These are phyloP conservation scores for Panaeolus cyanescens DNA, from an alignment of 768 basidiomycete genomes.

Conservation along the genomic window DNA sequence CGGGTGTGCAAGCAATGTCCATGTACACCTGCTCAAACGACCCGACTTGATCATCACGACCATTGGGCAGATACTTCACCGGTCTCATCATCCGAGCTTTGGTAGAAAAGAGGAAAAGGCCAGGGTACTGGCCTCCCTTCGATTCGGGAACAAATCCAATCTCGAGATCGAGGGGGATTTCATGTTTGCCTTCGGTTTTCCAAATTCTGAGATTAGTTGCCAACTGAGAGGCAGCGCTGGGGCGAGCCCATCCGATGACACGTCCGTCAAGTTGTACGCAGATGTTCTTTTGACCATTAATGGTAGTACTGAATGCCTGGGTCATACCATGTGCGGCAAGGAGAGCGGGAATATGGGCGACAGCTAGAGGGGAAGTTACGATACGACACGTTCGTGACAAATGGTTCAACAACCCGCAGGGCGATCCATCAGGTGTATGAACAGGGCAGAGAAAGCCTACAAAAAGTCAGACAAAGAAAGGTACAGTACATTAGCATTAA, in stretches of 20 bases:
- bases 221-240: conserved; percentile 71
- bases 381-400: conserved; percentile 93
- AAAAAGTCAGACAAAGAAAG: conserved; percentile 3
- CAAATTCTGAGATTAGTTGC: conserved; percentile 86
- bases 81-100: conserved; percentile 97
- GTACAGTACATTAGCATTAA: no score
- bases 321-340: conserved; percentile 94
- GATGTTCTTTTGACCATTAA: conserved; percentile 81
- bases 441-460: conserved; percentile 96
- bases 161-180: conserved; percentile 91
- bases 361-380: conserved; percentile 73
- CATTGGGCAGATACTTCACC: conserved; percentile 88
- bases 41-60: conserved; percentile 86
- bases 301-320: conserved; percentile 74
- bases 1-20: conserved; percentile 92
- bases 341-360: conserved; percentile 78
- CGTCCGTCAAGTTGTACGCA: conserved; percentile 95
- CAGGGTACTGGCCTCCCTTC: conserved; percentile 95
- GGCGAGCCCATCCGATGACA: conserved; percentile 91
- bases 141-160: conserved; percentile 89
- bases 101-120: conserved; percentile 88
- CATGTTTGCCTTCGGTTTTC: conserved; percentile 87
- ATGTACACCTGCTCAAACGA: conserved; percentile 99
- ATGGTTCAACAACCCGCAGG: conserved; percentile 97
- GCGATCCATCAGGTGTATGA: conserved; percentile 97